Base-by-base conservation (phyloP, 306 rosid species). In the Dicorynia guianensis region DNA sequence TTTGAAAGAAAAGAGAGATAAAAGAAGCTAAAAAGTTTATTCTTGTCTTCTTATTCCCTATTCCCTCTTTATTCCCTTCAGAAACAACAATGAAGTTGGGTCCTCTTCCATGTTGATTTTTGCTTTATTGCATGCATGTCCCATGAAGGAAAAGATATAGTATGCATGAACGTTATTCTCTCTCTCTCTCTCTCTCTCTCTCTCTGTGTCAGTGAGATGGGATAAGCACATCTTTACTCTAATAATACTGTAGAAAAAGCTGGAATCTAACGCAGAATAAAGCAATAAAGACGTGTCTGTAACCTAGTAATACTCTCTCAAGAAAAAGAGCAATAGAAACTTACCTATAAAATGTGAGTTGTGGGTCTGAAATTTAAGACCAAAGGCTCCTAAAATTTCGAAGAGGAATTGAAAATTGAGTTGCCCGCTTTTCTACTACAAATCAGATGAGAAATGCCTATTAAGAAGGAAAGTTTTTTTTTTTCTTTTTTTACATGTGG, bases 61-160 rank as follows among this genome's bases (percentile, higher is more conserved):
- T 79, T 61, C 74, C 69, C 52, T 76, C 84, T 79, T 79, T 88
- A 88, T 90, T 85, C 88, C 72, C 46, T 60, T 81, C 53, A 79
- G 92, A 87, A 90, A 84, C 74, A 79, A 87, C 86, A 67, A 87
- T 69, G 91, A 87, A 84, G 75, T 77, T 86, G 92, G 86, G 70
- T 70, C 75, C 54, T 70, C 72, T 72, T 56, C 58, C 84, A 72
- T 72, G 74, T 73, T 80, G 67, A 77, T 79, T 76, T 70, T 79
- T 82, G 52, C 87, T 89, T 88, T 83, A 81, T 77, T 72, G 76
- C 89, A 82, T 87, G 96, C 93, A 90, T 81, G 96, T 87, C 93
- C 87, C 86, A 80, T 74, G 79, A 84, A 86, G 47, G 30, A 48
- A 81, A 84, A 86, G 82, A 82, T 76, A 71, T 36, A 88, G 85